Conservation (phyloP, 2,329 filamentous ascomycete species). For the Fusarium verrucosum region DNA sequence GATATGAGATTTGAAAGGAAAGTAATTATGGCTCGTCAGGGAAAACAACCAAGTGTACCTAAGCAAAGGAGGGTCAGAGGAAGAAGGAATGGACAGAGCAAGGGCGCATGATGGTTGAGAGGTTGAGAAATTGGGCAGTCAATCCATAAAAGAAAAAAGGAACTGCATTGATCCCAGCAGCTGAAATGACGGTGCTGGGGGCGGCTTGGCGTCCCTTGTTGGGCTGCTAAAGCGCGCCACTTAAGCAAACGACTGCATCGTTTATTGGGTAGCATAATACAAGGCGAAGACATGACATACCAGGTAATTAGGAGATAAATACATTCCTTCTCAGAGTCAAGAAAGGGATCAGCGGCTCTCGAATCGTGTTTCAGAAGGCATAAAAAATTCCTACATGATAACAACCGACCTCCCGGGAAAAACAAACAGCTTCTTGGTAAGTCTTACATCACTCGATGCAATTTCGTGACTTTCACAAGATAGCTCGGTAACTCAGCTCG, state of each 20-base stretch:
- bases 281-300: conserved; percentile 2
- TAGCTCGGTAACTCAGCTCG: conserved; percentile 25
- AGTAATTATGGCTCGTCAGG: conserved; percentile 4
- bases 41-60: neutral
- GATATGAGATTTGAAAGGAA: conserved; percentile 15
- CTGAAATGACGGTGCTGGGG: conserved; percentile 36
- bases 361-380: neutral
- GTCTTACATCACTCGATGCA: neutral
- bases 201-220: conserved; percentile 35
- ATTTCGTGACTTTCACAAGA: conserved; percentile 4
- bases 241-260: conserved; percentile 2
- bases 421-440: neutral
- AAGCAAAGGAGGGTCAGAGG: conserved; percentile 13
- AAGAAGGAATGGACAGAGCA: conserved; percentile 22
- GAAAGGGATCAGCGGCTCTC: neutral
- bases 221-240: conserved; percentile 31
- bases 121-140: conserved; percentile 24
- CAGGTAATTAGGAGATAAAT: neutral
- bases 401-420: neutral
- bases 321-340: neutral
- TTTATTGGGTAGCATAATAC: conserved; percentile 20
- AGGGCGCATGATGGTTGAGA: conserved; percentile 29
- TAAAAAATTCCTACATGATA: neutral
- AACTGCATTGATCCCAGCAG: conserved; percentile 25
- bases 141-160: conserved; percentile 16